Evolutionary conservation across 163 green algal species (phyloP), one percentile per base, ranked within the genome.

Genomic region (Chlorella variabilis): DNA sequence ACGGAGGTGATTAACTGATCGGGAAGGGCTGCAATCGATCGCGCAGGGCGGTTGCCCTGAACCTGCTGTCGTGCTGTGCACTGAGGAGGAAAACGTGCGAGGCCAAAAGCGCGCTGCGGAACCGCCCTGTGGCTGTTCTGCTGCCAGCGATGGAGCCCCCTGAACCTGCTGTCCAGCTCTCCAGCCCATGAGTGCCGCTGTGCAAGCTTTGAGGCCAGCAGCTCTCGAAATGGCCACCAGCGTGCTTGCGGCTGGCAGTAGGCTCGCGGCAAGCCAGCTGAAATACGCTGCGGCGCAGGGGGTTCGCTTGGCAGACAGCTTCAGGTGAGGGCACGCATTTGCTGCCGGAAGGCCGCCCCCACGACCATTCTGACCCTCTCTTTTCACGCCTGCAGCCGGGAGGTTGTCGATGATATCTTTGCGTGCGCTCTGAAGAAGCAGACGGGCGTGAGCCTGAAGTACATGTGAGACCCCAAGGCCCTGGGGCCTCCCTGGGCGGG

Each of bases 391-490:
- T 67, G 59, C 59, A 67, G 59, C 39, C 80, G 80, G 71, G 45
- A 73, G 23, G 58, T 97, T 1, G 94, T 97, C 31, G 91, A 97
- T 39, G 96, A 99, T 75, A 97, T 99, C 65, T 98, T 98, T 83
- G 84, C 84, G 15, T 94, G 90, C 36, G 93, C 94, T 0, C 83
- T 97, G 2, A 95, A 96, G 84, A 98, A 97, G 87, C 97, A 99
- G 81, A 99, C 96, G 23, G 96, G 96, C 42, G 96, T 98, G 31
- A 91, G 84, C 59, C 49, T 92, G 27, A 90, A 90, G 67, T 93
- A 94, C 77, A 95, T 93, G 89, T 89, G 59, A 73, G 85, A 39
- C n/a, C 54, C 11, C 45, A 54, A 54, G 61, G 25, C n/a, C n/a
- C n/a, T n/a, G n/a, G n/a, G n/a, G n/a, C n/a, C n/a, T n/a, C n/a